Evolutionary conservation across 106 monocot genomes (phyloP).

Genomic region (Posidonia australis): DNA sequence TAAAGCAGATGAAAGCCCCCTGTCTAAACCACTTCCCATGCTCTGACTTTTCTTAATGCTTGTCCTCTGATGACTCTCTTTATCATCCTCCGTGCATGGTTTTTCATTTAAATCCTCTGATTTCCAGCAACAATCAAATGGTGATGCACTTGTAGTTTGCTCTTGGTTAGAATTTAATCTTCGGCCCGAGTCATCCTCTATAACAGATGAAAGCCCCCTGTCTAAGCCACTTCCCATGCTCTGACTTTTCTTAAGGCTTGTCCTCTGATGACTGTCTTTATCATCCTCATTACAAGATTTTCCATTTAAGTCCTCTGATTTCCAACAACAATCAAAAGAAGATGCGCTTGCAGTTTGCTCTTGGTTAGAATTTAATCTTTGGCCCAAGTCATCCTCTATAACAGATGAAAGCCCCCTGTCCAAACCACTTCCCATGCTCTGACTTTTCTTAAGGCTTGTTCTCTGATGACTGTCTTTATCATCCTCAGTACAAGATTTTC

Average conservation of each 20-base stretch:
- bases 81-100: conserved; percentile 15
- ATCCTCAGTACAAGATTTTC: conserved; percentile 15
- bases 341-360: conserved; percentile 24
- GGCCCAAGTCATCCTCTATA: conserved; percentile 23
- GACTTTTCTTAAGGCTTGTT: conserved; percentile 38
- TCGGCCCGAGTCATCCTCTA: conserved; percentile 23
- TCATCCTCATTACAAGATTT: conserved; percentile 16
- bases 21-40: conserved; percentile 39
- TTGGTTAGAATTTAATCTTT: conserved; percentile 9
- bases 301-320: conserved; percentile 28
- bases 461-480: conserved; percentile 12
- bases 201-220: conserved; percentile 18
- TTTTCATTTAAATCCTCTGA: conserved; percentile 25
- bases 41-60: conserved; percentile 51
- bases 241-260: conserved; percentile 40
- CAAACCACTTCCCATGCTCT: conserved; percentile 43
- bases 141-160: conserved; percentile 23
- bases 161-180: conserved; percentile 13
- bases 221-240: conserved; percentile 46
- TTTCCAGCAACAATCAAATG: conserved; percentile 31
- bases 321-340: conserved; percentile 32
- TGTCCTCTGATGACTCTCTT: conserved; percentile 6
- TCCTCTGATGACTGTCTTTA: conserved; percentile 10
- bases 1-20: conserved; percentile 17
- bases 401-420: conserved; percentile 21